Conservation (phyloP, 1,284 basidiomycete species). For the Leccinum fallax region DNA sequence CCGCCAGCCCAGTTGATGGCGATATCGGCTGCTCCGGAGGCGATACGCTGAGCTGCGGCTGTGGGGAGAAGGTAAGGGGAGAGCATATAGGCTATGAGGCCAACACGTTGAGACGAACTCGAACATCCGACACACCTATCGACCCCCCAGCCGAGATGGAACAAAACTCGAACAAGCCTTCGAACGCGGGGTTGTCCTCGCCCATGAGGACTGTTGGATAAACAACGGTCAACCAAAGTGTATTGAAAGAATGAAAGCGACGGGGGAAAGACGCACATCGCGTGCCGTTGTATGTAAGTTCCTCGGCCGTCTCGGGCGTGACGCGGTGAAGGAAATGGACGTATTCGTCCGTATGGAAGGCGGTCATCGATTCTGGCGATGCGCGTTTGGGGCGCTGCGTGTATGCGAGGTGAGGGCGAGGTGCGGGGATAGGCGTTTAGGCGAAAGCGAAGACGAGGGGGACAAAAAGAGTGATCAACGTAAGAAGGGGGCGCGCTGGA, state of each 20-base stretch:
- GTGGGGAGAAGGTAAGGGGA: background rate
- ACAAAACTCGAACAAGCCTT: constrained; percentile 97
- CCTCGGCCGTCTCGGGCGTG: constrained; percentile 85
- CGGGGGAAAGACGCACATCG: constrained; percentile 49
- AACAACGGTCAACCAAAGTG: constrained; percentile 6
- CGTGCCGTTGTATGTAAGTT: constrained; percentile 81
- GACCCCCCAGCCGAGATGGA: constrained; percentile 96
- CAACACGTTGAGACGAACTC: background rate
- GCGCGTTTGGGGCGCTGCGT: constrained; percentile 61
- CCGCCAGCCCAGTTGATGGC: constrained; percentile 99
- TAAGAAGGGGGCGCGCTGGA: background rate
- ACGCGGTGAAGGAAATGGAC: constrained; percentile 89
- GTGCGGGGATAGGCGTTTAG: background rate
- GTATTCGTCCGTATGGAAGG: constrained; percentile 98
- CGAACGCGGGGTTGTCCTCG: constrained; percentile 96
- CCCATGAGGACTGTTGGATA: constrained; percentile 80
- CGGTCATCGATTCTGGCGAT: constrained; percentile 81
- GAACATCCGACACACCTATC: constrained; percentile 53
- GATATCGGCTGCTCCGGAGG: constrained; percentile 85
- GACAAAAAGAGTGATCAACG: too few species aligned
- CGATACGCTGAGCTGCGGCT: constrained; percentile 85
- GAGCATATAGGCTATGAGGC: background rate
- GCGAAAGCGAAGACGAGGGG: too few species aligned
- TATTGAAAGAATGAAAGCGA: background rate
- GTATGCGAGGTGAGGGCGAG: background rate